phyloP scores from a whole-genome alignment of 2,329 filamentous ascomycete genomes.

The Talaromyces sp. region DNA sequence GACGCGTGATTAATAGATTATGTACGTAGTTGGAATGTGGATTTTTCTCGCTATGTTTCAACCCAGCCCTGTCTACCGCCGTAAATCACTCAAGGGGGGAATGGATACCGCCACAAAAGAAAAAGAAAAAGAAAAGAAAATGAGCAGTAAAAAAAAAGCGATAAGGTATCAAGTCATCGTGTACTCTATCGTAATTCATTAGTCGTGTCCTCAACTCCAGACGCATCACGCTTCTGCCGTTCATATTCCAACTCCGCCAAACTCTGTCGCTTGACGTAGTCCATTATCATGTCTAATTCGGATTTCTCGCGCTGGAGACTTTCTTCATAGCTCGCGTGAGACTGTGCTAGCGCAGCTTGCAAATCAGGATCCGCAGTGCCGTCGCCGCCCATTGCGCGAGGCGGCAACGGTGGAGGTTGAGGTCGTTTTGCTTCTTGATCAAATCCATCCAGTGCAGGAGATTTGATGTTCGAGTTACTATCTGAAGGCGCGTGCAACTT shows the following conservation, averaged over 20 bases:
- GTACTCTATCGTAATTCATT: background rate
- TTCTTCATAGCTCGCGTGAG: slow-evolving; percentile 25
- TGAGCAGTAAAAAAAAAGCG: background rate
- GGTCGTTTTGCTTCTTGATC: background rate
- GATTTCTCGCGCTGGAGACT: slow-evolving; percentile 47
- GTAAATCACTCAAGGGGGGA: background rate
- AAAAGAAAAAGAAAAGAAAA: background rate
- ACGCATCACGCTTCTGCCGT: background rate
- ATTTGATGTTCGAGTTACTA: background rate
- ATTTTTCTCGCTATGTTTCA: background rate
- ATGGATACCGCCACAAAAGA: background rate
- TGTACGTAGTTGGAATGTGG: background rate
- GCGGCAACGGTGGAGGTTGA: slow-evolving; percentile 4
- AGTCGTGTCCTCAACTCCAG: background rate
- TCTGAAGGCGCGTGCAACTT: background rate
- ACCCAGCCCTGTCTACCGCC: background rate
- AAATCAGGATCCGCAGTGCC: slow-evolving; percentile 26
- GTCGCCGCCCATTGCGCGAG: slow-evolving; percentile 5
- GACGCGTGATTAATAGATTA: background rate
- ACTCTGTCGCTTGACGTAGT: slow-evolving; percentile 74
- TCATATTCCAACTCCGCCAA: slow-evolving; percentile 28
- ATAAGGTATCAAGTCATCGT: background rate
- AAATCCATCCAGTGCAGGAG: background rate
- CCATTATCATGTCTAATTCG: slow-evolving; percentile 69
- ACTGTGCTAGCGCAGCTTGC: slow-evolving; percentile 22